phyloP scores from a whole-genome alignment of 139 green algal species.

The Zygnema cylindricum region DNA sequence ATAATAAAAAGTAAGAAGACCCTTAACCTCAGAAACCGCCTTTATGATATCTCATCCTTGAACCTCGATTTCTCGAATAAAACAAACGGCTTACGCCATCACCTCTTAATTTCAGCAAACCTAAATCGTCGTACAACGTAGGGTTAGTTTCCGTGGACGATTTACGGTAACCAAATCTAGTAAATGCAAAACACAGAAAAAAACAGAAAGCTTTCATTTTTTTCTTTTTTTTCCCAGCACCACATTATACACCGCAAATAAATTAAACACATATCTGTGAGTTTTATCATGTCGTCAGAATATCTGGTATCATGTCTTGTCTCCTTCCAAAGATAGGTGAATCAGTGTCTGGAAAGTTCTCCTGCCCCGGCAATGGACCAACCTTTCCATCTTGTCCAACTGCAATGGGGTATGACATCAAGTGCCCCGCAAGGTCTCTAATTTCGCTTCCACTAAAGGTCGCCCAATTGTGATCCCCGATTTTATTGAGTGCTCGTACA shows the following conservation, averaged over 20 bases:
- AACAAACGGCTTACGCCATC: too few relatives aligned
- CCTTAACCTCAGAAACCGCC: too few relatives aligned
- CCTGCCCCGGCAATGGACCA: conserved; percentile 21
- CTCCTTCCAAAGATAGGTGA: conserved; percentile 30
- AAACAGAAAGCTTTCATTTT: too few relatives aligned
- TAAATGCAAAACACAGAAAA: too few relatives aligned
- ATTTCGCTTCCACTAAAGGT: conserved; percentile 39
- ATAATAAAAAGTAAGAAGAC: too few relatives aligned
- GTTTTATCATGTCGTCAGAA: conserved; percentile 31
- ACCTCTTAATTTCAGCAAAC: too few relatives aligned
- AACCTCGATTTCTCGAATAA: too few relatives aligned
- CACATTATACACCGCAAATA: neutral
- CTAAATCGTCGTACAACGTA: too few relatives aligned
- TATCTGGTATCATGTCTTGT: conserved; percentile 3
- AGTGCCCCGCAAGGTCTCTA: conserved; percentile 57
- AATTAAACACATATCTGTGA: neutral
- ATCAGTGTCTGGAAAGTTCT: conserved; percentile 57
- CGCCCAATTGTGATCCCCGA: conserved; percentile 41
- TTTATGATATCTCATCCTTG: too few relatives aligned
- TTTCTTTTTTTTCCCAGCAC: too few relatives aligned
- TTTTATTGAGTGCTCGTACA: conserved; percentile 40
- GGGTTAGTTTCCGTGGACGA: too few relatives aligned
- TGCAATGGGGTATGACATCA: conserved; percentile 67
- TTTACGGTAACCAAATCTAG: too few relatives aligned
- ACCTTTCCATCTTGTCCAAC: conserved; percentile 57